Conservation (phyloP, 345 rosid genomes). For the Eucalyptus melliodora region DNA sequence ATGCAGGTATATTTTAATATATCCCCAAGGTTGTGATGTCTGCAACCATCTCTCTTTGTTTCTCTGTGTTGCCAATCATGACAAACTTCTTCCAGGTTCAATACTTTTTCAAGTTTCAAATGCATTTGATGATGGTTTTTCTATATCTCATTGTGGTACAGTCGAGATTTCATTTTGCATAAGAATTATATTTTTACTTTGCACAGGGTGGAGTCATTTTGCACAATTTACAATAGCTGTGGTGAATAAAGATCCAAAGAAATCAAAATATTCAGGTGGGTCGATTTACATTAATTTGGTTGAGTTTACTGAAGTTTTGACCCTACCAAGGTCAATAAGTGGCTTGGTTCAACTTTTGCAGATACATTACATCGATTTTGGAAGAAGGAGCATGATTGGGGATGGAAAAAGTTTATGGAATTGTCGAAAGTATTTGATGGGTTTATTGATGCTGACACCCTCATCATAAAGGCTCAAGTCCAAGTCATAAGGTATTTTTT, state of each 20-base stretch:
- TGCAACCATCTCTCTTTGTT: slow-evolving; percentile 85
- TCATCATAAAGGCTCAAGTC: slow-evolving; percentile 88
- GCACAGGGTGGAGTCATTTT: slow-evolving; percentile 92
- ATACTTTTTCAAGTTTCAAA: not conserved
- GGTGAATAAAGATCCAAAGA: slow-evolving; percentile 77
- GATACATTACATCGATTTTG: slow-evolving; percentile 89
- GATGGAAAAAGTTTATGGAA: slow-evolving; percentile 95
- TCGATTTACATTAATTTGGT: not conserved
- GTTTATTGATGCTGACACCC: slow-evolving; percentile 72
- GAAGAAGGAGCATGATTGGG: slow-evolving; percentile 97
- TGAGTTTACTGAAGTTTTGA: not conserved
- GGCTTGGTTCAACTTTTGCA: slow-evolving; percentile 16
- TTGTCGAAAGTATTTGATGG: slow-evolving; percentile 75
- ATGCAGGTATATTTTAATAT: slow-evolving; percentile 79
- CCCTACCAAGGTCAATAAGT: not conserved
- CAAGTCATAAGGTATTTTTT: slow-evolving; percentile 75
- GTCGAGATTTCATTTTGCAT: not conserved
- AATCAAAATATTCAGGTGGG: slow-evolving; percentile 85
- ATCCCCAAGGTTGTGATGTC: slow-evolving; percentile 91
- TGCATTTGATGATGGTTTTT: not conserved
- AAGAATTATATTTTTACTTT: not conserved
- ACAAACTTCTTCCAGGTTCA: slow-evolving; percentile 93
- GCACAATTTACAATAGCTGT: slow-evolving; percentile 96
- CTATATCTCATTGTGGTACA: not conserved
- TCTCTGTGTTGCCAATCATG: slow-evolving; percentile 88